A percentile compares a stretch with the other conserved stretches of the same genome.
These are phyloP conservation scores for Aspergillus sp. DNA, from an alignment of 2,329 filamentous ascomycete species.

Conservation along the genomic window DNA sequence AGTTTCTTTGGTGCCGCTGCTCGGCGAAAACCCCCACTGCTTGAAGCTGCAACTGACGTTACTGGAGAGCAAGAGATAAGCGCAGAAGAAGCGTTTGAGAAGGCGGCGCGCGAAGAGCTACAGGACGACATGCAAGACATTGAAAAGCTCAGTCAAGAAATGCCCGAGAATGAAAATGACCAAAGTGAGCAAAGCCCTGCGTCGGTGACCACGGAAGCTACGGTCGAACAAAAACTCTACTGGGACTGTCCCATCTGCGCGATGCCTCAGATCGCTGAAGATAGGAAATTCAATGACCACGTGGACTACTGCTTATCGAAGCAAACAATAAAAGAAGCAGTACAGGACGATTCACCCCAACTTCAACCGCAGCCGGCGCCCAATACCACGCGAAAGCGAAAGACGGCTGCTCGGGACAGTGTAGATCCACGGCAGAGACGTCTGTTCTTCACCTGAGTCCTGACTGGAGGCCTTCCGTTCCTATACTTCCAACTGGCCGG, in stretches of 20 bases:
- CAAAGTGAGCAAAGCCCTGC: slow-evolving; percentile 27
- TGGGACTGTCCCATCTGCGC: slow-evolving; percentile 90
- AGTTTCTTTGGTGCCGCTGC: slow-evolving; percentile 69
- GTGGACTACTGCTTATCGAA: slow-evolving; percentile 88
- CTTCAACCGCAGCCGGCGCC: slow-evolving; percentile 8
- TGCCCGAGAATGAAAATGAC: slow-evolving; percentile 11
- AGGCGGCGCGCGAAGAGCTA: slow-evolving; percentile 59
- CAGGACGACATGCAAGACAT: slow-evolving; percentile 62
- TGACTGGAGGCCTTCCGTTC: slow-evolving; percentile 16
- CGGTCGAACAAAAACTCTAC: slow-evolving; percentile 44
- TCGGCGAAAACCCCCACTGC: slow-evolving; percentile 21
- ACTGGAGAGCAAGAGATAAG: slow-evolving; percentile 63
- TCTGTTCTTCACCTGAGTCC: slow-evolving; percentile 34
- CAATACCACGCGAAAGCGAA: slow-evolving; percentile 29
- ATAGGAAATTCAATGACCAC: slow-evolving; percentile 81
- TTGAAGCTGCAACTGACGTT: slow-evolving; percentile 19
- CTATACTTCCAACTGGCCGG: neutral
- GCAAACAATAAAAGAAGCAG: slow-evolving; percentile 79
- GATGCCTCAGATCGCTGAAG: slow-evolving; percentile 72
- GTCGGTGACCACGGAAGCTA: neutral
- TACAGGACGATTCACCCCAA: slow-evolving; percentile 53
- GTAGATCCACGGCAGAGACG: slow-evolving; percentile 34
- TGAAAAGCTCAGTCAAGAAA: slow-evolving; percentile 62
- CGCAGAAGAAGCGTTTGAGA: slow-evolving; percentile 67
- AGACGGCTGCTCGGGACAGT: slow-evolving; percentile 30